These are phyloP conservation scores for Larix kaempferi DNA, from an alignment of 75 land plant species.

Conservation along the genomic window DNA sequence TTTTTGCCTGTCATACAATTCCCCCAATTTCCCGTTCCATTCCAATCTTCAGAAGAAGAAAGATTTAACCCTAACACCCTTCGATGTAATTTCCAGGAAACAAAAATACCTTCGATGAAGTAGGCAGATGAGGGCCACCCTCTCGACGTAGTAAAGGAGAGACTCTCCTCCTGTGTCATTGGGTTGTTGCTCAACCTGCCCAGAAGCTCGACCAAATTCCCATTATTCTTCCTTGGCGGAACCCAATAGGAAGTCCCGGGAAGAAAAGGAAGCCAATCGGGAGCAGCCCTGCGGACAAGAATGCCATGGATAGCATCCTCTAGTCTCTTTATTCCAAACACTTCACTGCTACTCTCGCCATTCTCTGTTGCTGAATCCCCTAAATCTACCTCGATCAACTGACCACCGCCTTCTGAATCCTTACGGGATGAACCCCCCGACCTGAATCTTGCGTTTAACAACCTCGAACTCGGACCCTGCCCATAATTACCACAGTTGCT, in stretches of 20 bases:
- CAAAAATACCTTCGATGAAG: slow-evolving; percentile 8
- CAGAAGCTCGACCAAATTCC: background rate
- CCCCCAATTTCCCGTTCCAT: too few species aligned
- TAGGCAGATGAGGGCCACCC: slow-evolving; percentile 15
- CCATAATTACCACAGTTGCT: too few species aligned
- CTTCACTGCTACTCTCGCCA: background rate
- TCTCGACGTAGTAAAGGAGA: slow-evolving; percentile 7
- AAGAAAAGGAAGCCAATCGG: slow-evolving; percentile 49
- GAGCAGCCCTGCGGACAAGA: slow-evolving; percentile 29
- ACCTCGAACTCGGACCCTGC: too few species aligned
- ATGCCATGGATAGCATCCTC: slow-evolving; percentile 36
- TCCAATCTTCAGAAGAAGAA: too few species aligned
- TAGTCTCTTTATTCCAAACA: slow-evolving; percentile 6
- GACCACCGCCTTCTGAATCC: background rate
- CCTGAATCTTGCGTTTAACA: too few species aligned
- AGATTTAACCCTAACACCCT: too few species aligned
- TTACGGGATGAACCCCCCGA: too few species aligned
- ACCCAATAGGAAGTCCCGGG: slow-evolving; percentile 55
- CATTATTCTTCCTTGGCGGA: slow-evolving; percentile 15
- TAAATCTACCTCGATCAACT: slow-evolving; percentile 2
- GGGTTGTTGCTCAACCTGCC: background rate
- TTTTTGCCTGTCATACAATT: too few species aligned
- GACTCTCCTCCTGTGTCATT: background rate
- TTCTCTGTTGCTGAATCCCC: background rate
- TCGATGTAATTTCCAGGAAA: too few species aligned